A percentile compares a stretch with the other conserved stretches of the same genome.
Conservation (phyloP, 2,329 filamentous ascomycete genomes). For the Periglandula ipomoeae region DNA sequence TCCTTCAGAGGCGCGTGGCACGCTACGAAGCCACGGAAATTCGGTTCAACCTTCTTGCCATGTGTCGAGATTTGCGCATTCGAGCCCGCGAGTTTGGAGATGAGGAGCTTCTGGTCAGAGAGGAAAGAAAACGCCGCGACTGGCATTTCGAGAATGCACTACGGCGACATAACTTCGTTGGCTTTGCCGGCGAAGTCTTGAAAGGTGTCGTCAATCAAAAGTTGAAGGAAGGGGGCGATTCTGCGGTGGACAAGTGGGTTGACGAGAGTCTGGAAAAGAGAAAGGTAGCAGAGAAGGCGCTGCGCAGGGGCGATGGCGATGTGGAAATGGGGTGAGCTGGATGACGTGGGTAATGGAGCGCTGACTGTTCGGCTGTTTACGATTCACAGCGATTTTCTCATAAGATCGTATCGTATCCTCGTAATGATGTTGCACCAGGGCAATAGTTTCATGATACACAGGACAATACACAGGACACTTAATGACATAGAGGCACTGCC, state of each 20-base stretch:
- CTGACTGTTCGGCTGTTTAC: neutral
- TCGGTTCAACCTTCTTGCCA: constrained; percentile 89
- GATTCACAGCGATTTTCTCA: neutral
- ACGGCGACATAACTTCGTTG: constrained; percentile 89
- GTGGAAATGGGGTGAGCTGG: constrained; percentile 29
- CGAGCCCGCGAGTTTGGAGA: constrained; percentile 77
- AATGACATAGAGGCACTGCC: neutral
- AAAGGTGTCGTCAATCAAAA: constrained; percentile 76
- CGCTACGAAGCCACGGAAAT: constrained; percentile 85
- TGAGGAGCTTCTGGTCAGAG: constrained; percentile 62
- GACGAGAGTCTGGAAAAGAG: constrained; percentile 54
- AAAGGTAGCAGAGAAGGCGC: constrained; percentile 27
- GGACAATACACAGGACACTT: neutral
- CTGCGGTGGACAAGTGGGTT: constrained; percentile 64
- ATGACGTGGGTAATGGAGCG: neutral
- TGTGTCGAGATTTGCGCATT: constrained; percentile 74
- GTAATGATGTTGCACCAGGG: constrained; percentile 1
- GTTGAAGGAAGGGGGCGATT: constrained; percentile 53
- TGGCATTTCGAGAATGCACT: constrained; percentile 97
- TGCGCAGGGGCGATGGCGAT: constrained; percentile 26
- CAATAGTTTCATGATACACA: neutral
- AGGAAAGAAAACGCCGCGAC: constrained; percentile 73
- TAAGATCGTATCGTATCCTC: neutral
- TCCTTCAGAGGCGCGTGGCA: constrained; percentile 73
- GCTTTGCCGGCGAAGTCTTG: constrained; percentile 82